phyloP scores from a whole-genome alignment of 2,329 filamentous ascomycete genomes.

The Nemania sp. region DNA sequence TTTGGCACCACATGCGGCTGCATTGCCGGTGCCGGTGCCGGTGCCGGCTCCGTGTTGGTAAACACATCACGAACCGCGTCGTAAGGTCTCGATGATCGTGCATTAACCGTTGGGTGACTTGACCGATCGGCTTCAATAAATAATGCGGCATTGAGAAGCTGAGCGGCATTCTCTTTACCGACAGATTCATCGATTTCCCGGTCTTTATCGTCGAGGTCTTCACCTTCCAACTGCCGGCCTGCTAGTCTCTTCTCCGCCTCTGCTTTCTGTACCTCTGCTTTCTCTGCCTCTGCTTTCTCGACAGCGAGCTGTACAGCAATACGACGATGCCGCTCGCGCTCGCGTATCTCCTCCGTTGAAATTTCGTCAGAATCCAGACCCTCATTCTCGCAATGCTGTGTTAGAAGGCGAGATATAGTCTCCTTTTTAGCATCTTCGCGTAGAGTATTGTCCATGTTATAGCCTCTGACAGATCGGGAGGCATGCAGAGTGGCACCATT shows the following conservation, averaged over 20 bases:
- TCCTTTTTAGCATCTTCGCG: constrained; percentile 31
- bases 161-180: constrained; percentile 12
- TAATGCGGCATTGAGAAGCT: constrained; percentile 32
- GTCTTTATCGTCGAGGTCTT: neutral
- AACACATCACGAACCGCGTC: constrained; percentile 51
- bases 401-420: constrained; percentile 27
- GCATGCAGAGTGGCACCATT: constrained; percentile 53
- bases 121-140: constrained; percentile 28
- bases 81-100: constrained; percentile 44
- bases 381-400: constrained; percentile 28
- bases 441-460: constrained; percentile 37
- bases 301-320: constrained; percentile 26
- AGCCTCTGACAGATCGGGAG: constrained; percentile 46
- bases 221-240: constrained; percentile 13
- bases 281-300: constrained; percentile 20
- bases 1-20: constrained; percentile 25
- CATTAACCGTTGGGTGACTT: constrained; percentile 18
- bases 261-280: too few species aligned
- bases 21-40: constrained; percentile 35
- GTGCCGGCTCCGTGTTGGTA: constrained; percentile 38
- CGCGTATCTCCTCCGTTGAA: constrained; percentile 37
- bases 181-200: constrained; percentile 10
- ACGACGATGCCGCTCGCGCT: constrained; percentile 34
- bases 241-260: too few species aligned
- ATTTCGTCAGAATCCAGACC: constrained; percentile 36